Percentiles rank a stretch among this genome's conserved stretches.
These are phyloP conservation scores for Stachybotrys chartarum DNA, from an alignment of 2,329 filamentous ascomycete species.

Conservation along the genomic window DNA sequence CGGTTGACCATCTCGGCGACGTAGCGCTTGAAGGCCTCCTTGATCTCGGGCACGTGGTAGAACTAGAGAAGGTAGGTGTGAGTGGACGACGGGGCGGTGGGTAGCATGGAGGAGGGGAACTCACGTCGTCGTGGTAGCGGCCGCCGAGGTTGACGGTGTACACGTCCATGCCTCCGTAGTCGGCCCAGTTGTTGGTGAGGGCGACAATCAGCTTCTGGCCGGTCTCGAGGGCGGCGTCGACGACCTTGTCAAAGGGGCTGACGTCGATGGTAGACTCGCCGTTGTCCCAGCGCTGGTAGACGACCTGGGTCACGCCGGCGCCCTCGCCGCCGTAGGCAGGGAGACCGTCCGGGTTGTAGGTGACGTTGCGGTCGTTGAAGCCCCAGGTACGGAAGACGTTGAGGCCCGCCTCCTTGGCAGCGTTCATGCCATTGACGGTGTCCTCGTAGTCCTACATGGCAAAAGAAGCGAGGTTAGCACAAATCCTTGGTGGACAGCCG, in stretches of 20 bases:
- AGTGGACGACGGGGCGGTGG: not conserved
- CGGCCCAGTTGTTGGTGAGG: constrained; percentile 52
- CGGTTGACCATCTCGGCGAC: constrained; percentile 36
- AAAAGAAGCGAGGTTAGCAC: not conserved
- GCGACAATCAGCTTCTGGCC: constrained; percentile 47
- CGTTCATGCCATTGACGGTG: constrained; percentile 35
- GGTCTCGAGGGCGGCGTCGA: constrained; percentile 38
- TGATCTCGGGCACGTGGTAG: constrained; percentile 8
- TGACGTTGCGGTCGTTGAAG: constrained; percentile 49
- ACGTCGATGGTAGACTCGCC: constrained; percentile 33
- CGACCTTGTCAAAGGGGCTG: constrained; percentile 42
- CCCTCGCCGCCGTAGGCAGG: constrained; percentile 45
- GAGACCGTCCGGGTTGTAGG: constrained; percentile 34
- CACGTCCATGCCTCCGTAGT: constrained; percentile 53
- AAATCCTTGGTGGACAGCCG: constrained; percentile 8
- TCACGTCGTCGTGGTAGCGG: constrained; percentile 41
- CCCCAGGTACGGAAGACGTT: constrained; percentile 51
- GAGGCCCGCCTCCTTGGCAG: constrained; percentile 39
- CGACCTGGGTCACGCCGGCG: constrained; percentile 33
- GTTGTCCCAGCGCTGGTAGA: constrained; percentile 39
- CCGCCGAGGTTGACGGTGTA: constrained; percentile 49
- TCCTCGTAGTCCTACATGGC: constrained; percentile 26
- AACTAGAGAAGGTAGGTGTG: constrained; percentile 1
- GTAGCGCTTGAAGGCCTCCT: constrained; percentile 21
- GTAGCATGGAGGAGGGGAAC: constrained; percentile 5